Percentiles rank a stretch among this genome's conserved stretches.
Conservation (phyloP, 192 early-diverging fungal genomes). For the Spinellus fusiger region DNA sequence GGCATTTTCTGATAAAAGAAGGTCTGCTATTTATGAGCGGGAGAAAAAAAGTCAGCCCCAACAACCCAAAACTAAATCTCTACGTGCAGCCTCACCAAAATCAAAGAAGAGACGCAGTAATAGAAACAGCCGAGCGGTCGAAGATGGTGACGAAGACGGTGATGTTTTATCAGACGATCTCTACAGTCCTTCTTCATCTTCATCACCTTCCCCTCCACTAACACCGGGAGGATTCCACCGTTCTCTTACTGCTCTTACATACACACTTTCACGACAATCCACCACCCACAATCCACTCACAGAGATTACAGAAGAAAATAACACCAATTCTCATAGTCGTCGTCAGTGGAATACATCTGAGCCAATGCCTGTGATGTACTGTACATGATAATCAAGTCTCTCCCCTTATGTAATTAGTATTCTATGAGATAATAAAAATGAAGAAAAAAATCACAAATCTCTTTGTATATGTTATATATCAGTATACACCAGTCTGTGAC, state of each 20-base stretch:
- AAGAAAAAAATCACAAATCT: no score
- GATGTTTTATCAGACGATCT: neutral
- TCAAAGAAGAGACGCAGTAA: no score
- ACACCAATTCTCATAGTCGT: neutral
- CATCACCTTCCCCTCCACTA: neutral
- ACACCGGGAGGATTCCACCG: neutral
- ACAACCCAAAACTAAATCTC: no score
- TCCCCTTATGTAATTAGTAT: no score
- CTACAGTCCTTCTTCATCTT: neutral
- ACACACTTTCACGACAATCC: neutral
- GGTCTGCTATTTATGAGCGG: no score
- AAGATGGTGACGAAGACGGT: neutral
- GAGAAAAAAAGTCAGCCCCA: no score
- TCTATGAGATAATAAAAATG: no score
- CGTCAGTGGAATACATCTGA: neutral
- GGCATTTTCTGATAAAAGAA: conserved; percentile 26
- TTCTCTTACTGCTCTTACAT: neutral
- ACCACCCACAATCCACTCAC: neutral
- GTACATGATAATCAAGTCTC: no score
- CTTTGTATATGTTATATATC: no score
- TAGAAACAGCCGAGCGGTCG: neutral
- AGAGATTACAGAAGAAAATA: neutral
- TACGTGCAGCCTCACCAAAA: no score
- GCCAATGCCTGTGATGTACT: neutral
- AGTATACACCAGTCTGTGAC: no score